Conservation (phyloP, 805 yeast species). For the Candida succiphila region DNA sequence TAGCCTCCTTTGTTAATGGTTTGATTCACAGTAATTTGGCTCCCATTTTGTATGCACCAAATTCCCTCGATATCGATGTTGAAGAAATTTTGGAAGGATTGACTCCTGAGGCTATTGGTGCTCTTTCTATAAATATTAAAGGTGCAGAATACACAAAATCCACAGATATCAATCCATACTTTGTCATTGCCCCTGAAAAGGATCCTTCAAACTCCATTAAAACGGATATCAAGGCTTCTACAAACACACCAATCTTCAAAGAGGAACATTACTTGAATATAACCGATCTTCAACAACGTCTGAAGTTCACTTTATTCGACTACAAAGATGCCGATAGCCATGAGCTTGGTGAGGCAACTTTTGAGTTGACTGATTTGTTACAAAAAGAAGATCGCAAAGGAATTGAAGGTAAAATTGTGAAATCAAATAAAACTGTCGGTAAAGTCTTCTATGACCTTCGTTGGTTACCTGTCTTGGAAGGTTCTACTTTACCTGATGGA, state of each 20-base stretch:
- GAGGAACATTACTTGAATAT: conserved; percentile 56
- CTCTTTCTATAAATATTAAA: conserved; percentile 51
- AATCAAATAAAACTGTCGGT: conserved; percentile 50
- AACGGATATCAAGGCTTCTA: conserved; percentile 48
- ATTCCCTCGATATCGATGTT: conserved; percentile 65
- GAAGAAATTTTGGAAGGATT: conserved; percentile 59
- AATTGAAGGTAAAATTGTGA: conserved; percentile 31
- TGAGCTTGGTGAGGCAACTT: conserved; percentile 36
- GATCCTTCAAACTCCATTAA: conserved; percentile 18
- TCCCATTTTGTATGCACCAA: conserved; percentile 78
- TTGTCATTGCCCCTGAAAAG: conserved; percentile 31
- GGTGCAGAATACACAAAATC: conserved; percentile 39
- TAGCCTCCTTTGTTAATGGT: conserved; percentile 59
- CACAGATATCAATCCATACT: conserved; percentile 46
- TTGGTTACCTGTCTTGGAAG: conserved; percentile 39
- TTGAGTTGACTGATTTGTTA: conserved; percentile 49
- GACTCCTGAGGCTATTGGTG: conserved; percentile 61
- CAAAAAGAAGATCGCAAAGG: conserved; percentile 40
- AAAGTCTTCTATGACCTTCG: conserved; percentile 44
- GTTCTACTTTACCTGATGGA: conserved; percentile 37
- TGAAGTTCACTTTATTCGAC: conserved; percentile 45
- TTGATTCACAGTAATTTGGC: conserved; percentile 61
- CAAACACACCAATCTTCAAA: conserved; percentile 53
- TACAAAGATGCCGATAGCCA: conserved; percentile 49
- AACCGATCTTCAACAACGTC: conserved; percentile 43